Percentiles rank a stretch among this genome's conserved stretches.
Conservation (phyloP, 2,329 filamentous ascomycete species). For the Fusarium cicatricum region DNA sequence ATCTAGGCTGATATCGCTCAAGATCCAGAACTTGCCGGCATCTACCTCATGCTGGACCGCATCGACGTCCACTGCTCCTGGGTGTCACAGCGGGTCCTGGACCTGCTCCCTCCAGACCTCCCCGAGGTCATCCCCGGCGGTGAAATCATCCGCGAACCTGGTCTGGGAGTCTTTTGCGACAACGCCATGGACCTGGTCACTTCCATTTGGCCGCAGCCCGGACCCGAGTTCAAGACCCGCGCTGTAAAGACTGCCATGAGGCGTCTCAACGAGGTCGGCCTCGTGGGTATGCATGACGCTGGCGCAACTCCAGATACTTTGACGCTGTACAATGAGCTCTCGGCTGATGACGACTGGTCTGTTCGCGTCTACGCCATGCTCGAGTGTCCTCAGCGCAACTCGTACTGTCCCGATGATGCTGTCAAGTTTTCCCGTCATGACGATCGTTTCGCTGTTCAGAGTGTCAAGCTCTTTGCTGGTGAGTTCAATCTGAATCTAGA, state of each 20-base stretch:
- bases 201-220: conserved; percentile 65
- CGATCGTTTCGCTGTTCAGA: conserved; percentile 63
- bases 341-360: conserved; percentile 60
- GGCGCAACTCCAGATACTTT: conserved; percentile 66
- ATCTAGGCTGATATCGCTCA: conserved; percentile 61
- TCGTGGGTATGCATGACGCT: conserved; percentile 75
- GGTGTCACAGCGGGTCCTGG: conserved; percentile 71
- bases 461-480: conserved; percentile 76
- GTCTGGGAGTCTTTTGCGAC: conserved; percentile 75
- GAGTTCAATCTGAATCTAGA: conserved; percentile 28
- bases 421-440: conserved; percentile 54
- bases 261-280: conserved; percentile 68
- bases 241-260: conserved; percentile 68
- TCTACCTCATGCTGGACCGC: conserved; percentile 74
- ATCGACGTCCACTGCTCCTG: conserved; percentile 76
- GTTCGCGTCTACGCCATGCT: conserved; percentile 74
- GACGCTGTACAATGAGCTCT: conserved; percentile 62
- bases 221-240: conserved; percentile 58
- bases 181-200: conserved; percentile 73
- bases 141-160: conserved; percentile 67
- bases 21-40: conserved; percentile 59
- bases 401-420: conserved; percentile 65
- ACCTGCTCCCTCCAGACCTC: conserved; percentile 63
- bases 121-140: conserved; percentile 67
- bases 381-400: conserved; percentile 70